A percentile compares a stretch with the other conserved stretches of the same genome.
phyloP scores from a whole-genome alignment of 306 rosid genomes.

The Medicago truncatula region DNA sequence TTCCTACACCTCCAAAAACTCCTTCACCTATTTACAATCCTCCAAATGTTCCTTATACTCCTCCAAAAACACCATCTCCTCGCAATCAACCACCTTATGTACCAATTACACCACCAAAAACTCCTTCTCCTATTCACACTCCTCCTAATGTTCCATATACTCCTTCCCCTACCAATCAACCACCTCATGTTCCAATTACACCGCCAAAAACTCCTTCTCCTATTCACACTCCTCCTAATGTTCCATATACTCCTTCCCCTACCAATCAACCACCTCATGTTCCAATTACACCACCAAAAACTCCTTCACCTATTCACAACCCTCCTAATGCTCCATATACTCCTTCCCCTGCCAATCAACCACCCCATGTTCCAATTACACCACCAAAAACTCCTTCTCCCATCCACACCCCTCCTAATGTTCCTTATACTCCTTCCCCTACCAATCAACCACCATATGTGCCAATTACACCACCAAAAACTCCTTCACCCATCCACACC shows the following conservation, averaged over 20 bases:
- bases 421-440: constrained; percentile 28
- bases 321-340: constrained; percentile 24
- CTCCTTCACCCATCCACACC: neutral
- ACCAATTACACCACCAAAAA: constrained; percentile 1
- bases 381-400: constrained; percentile 27
- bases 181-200: neutral
- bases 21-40: constrained; percentile 24
- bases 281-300: constrained; percentile 5
- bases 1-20: constrained; percentile 18
- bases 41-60: neutral
- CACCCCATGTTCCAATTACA: constrained; percentile 19
- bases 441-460: neutral
- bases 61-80: neutral
- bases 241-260: constrained; percentile 22
- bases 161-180: neutral
- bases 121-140: constrained; percentile 1
- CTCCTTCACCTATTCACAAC: neutral
- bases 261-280: neutral
- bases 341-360: neutral
- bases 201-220: constrained; percentile 37
- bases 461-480: constrained; percentile 1
- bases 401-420: neutral
- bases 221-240: neutral
- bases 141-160: constrained; percentile 17
- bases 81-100: neutral